Conservation (phyloP, 768 basidiomycete genomes). For the Hortiboletus campestris region DNA sequence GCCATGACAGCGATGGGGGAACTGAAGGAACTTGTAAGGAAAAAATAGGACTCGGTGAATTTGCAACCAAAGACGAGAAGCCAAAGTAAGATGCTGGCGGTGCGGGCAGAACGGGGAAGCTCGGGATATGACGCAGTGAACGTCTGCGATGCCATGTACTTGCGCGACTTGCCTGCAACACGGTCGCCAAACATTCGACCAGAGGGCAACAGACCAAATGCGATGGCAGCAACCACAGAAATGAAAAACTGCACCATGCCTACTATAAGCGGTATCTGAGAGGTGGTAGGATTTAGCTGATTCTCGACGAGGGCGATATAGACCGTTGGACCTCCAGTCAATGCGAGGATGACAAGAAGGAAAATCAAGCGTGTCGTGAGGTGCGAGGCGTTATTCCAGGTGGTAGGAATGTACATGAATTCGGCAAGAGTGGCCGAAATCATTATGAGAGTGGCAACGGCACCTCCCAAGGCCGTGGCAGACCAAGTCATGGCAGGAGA, state of each 20-base stretch:
- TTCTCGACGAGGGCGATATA: conserved; percentile 88
- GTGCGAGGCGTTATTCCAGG: conserved; percentile 98
- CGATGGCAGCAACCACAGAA: conserved; percentile 76
- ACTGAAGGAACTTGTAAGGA: conserved; percentile 95
- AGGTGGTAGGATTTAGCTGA: conserved; percentile 42
- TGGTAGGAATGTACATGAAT: conserved; percentile 96
- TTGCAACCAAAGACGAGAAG: conserved; percentile 94
- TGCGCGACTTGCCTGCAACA: conserved; percentile 94
- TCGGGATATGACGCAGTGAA: conserved; percentile 97
- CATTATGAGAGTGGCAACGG: conserved; percentile 92
- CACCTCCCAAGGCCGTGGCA: conserved; percentile 92
- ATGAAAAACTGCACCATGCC: conserved; percentile 94
- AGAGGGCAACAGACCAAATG: conserved; percentile 88
- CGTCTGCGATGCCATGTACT: conserved; percentile 98
- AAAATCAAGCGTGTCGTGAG: conserved; percentile 91
- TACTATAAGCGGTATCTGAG: conserved; percentile 82
- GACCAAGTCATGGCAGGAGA: conserved; percentile 94
- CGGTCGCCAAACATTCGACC: conserved; percentile 99
- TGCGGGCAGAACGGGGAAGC: conserved; percentile 67
- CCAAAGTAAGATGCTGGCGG: conserved; percentile 87
- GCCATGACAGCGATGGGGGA: conserved; percentile 97
- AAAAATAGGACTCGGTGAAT: conserved; percentile 96
- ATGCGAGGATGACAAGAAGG: conserved; percentile 85
- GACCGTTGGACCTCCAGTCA: conserved; percentile 91
- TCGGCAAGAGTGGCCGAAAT: conserved; percentile 90